phyloP scores from a whole-genome alignment of 805 yeast genomes.

The Millerozyma acaciae region DNA sequence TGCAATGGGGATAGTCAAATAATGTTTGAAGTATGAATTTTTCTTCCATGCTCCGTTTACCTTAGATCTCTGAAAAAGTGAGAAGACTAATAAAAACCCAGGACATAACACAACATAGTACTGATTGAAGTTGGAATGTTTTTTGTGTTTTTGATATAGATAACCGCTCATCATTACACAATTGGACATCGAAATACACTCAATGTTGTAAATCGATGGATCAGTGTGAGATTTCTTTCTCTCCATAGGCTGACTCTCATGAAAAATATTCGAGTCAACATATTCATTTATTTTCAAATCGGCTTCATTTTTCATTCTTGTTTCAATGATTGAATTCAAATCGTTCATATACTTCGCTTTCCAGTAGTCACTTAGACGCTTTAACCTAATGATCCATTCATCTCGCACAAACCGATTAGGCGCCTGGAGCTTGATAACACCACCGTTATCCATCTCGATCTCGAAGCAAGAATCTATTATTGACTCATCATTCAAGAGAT shows the following conservation, averaged over 20 bases:
- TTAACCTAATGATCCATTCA: constrained; percentile 62
- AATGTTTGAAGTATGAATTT: constrained; percentile 47
- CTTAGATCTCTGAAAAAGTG: constrained; percentile 45
- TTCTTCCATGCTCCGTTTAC: constrained; percentile 44
- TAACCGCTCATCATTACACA: constrained; percentile 62
- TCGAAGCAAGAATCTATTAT: constrained; percentile 50
- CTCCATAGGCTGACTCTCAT: constrained; percentile 34
- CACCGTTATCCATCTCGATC: constrained; percentile 45
- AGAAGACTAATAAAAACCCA: constrained; percentile 60
- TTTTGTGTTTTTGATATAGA: constrained; percentile 65
- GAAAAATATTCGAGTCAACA: constrained; percentile 52
- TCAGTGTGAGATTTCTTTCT: constrained; percentile 57
- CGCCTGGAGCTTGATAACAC: constrained; percentile 52
- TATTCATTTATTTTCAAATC: constrained; percentile 50
- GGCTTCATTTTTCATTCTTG: constrained; percentile 44
- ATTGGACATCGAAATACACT: constrained; percentile 55
- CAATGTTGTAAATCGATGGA: constrained; percentile 49
- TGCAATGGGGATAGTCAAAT: constrained; percentile 56
- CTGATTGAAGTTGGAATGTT: constrained; percentile 61
- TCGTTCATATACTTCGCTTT: constrained; percentile 39
- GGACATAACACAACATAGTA: constrained; percentile 66
- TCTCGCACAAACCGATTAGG: constrained; percentile 45
- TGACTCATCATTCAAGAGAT: constrained; percentile 20
- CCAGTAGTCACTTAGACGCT: constrained; percentile 57
- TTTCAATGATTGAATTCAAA: constrained; percentile 25